Evolutionary conservation across 179 eudicot species (phyloP), one percentile per base, ranked within the genome.

Genomic region (Heliamphora pulchella): DNA sequence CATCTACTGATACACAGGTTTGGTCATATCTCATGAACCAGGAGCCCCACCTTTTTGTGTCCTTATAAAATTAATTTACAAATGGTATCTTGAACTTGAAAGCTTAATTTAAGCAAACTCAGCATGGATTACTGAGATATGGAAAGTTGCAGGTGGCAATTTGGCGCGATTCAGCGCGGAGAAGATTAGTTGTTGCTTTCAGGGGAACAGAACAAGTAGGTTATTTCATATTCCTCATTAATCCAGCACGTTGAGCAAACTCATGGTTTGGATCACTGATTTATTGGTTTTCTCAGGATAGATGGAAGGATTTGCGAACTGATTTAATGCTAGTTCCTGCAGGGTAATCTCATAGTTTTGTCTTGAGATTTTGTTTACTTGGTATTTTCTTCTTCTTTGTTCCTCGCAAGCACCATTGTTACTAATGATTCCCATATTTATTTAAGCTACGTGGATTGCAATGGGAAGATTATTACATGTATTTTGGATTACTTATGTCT

Each of bases 201-300:
- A 90, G 99, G 85, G 99, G 98, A 84, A 96, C 98, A 75, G 99
- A 96, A 85, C 99, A 96, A 87, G 98, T 95, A 92, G 80, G 95
- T 87, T 78, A 18, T 77, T 17, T 77, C 61, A 2, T 57, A 57
- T 41, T 13, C 1, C 18, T 65, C 14, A 69, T 61, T 9, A n/a
- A 50, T 74, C 22, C 17, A 4, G 15, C 55, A 8, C 39, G 51
- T 50, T 76, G 58, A 53, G 65, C 62, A 44, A 71, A 61, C n/a
- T 71, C 74, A 67, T 44, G 18, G 59, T 54, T 54, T 72, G 69
- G 66, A 82, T 80, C 79, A 65, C 79, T 84, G 85, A 83, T 81
- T 76, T 79, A 62, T 75, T 87, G 78, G 61, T 70, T 83, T 87
- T 80, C 83, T 59, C 90, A 95, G 98, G 67, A 89, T 31, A 92